Evolutionary conservation across 208 protist species (phyloP), one percentile per base, ranked within the genome.

Genomic region (Leptomonas pyrrhocoris): DNA sequence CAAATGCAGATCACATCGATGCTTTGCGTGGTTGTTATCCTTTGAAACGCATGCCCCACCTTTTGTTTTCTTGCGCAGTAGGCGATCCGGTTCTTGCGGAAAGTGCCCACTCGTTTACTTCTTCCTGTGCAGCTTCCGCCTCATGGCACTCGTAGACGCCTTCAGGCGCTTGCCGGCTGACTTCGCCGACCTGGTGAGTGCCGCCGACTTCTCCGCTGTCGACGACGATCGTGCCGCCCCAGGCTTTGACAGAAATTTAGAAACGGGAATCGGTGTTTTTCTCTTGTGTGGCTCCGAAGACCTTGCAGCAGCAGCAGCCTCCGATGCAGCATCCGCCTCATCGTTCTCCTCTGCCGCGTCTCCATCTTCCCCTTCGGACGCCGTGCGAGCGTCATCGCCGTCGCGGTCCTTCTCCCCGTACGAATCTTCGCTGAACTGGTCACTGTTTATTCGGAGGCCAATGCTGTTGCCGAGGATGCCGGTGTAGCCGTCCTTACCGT

Each of bases 51-150:
- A n/a, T n/a, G n/a, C n/a, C n/a, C n/a, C n/a, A n/a, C n/a, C n/a
- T n/a, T n/a, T n/a, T n/a, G n/a, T 42, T 42, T 42, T 42, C 13
- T 42, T 42, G 6, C n/a, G n/a, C n/a, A n/a, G n/a, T n/a, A n/a
- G 16, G 16, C 36, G 15, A 27, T n/a, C n/a, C n/a, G n/a, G n/a
- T n/a, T n/a, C n/a, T n/a, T n/a, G n/a, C n/a, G n/a, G n/a, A n/a
- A n/a, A n/a, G n/a, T n/a, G n/a, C 0, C 23, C 9, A 23, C 15
- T 4, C 36, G 15, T 61, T 43, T 49, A 46, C 51, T 77, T 81
- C 51, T 77, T 81, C 56, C 74, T 77, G 16, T 71, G 67, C 9
- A 64, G 50, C 57, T 81, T 83, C 25, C 53, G 43, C 34, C 73
- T 74, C 16, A 49, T 16, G 11, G 50, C 45, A 19, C 36, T 16